These are phyloP conservation scores for Linum tenue DNA, from an alignment of 345 rosid genomes.

Conservation along the genomic window DNA sequence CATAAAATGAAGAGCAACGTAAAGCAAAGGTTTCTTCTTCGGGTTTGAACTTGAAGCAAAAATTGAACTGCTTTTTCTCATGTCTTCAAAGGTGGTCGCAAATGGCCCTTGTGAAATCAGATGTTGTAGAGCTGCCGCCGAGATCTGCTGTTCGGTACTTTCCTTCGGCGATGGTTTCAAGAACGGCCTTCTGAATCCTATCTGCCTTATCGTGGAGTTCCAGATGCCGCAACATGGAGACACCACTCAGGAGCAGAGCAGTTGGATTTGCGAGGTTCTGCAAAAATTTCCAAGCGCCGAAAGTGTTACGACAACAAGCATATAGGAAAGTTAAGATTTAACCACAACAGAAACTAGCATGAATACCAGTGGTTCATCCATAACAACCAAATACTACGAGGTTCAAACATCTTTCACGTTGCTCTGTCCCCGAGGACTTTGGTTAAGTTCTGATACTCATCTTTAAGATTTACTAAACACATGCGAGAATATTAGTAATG, in stretches of 20 bases:
- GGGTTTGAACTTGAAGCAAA: conserved; percentile 10
- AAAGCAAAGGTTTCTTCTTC: too few relatives aligned
- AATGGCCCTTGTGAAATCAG: conserved; percentile 85
- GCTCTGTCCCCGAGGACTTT: neutral
- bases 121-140: conserved; percentile 66
- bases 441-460: neutral
- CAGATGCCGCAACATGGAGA: conserved; percentile 81
- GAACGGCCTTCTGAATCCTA: conserved; percentile 67
- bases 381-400: too few relatives aligned
- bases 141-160: conserved; percentile 90
- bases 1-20: too few relatives aligned
- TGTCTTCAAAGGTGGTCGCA: conserved; percentile 62
- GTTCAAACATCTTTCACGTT: neutral
- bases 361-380: too few relatives aligned
- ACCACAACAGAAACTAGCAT: neutral
- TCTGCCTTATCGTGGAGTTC: conserved; percentile 77
- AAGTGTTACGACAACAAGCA: too few relatives aligned
- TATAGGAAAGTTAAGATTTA: neutral
- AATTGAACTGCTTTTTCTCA: conserved; percentile 14
- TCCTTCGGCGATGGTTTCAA: conserved; percentile 78
- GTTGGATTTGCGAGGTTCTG: conserved; percentile 96
- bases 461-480: neutral
- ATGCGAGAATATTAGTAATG: neutral
- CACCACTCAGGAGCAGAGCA: conserved; percentile 76
- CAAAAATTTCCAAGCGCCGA: conserved; percentile 2